These are phyloP conservation scores for Protomyces inouyei DNA, from an alignment of 1,139 yeast genomes.

Conservation along the genomic window DNA sequence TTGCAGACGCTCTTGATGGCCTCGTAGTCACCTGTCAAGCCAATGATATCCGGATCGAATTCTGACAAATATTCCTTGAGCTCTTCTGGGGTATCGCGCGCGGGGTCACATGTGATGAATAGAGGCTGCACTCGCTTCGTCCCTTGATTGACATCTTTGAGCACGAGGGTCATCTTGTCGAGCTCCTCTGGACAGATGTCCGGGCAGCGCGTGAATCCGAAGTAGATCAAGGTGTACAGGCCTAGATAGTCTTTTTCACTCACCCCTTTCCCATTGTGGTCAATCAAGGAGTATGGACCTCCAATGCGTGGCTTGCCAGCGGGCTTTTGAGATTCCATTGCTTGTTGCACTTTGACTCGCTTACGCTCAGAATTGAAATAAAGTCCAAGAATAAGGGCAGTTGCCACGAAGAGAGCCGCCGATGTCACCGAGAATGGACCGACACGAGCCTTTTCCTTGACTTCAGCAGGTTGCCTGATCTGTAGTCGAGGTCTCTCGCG, in stretches of 20 bases:
- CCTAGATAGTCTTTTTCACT: constrained; percentile 73
- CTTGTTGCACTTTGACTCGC: constrained; percentile 47
- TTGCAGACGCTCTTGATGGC: constrained; percentile 79
- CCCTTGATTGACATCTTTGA: constrained; percentile 22
- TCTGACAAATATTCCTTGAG: constrained; percentile 43
- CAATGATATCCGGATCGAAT: constrained; percentile 82
- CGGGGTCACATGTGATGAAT: constrained; percentile 94
- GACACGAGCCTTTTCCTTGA: constrained; percentile 23
- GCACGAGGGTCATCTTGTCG: constrained; percentile 64
- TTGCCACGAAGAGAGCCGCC: constrained; percentile 55
- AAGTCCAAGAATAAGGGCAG: constrained; percentile 67
- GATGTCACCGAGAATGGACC: constrained; percentile 79
- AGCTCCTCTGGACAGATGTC: constrained; percentile 97
- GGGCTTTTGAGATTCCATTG: constrained; percentile 16
- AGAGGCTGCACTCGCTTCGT: constrained; percentile 47
- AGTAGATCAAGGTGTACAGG: constrained; percentile 73
- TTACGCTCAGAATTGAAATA: constrained; percentile 70
- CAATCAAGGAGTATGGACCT: constrained; percentile 73
- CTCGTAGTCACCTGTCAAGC: constrained; percentile 86
- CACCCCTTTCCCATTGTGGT: constrained; percentile 64
- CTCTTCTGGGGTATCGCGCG: constrained; percentile 82
- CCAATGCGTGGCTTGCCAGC: constrained; percentile 91
- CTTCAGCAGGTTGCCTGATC: neutral
- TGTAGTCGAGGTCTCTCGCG: neutral
- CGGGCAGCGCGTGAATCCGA: constrained; percentile 96